A percentile compares a stretch with the other conserved stretches of the same genome.
Conservation (phyloP, 208 protist species). For the Phytomonas francai region DNA sequence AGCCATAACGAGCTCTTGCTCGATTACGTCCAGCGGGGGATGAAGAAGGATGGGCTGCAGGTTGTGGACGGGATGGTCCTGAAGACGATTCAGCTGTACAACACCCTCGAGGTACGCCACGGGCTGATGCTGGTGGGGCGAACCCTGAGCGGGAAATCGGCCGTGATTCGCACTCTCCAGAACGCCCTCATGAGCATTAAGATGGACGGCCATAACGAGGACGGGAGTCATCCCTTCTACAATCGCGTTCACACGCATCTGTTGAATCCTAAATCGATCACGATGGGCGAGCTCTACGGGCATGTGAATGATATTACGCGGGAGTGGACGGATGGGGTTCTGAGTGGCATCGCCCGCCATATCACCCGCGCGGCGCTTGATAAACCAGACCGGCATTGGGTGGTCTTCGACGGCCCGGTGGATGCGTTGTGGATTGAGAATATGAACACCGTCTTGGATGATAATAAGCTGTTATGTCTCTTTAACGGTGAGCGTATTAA, state of each 20-base stretch:
- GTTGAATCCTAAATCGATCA: constrained; percentile 95
- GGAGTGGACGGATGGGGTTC: constrained; percentile 96
- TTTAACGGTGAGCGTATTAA: constrained; percentile 96
- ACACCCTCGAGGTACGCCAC: constrained; percentile 89
- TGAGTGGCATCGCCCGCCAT: constrained; percentile 90
- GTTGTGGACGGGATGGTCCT: constrained; percentile 78
- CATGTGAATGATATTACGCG: constrained; percentile 94
- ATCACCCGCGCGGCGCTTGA: constrained; percentile 70
- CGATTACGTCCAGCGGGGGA: constrained; percentile 57
- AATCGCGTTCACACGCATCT: constrained; percentile 75
- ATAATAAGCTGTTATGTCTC: constrained; percentile 98
- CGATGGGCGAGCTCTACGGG: constrained; percentile 96
- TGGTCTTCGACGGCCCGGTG: constrained; percentile 98
- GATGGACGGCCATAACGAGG: constrained; percentile 51
- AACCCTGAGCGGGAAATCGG: constrained; percentile 93
- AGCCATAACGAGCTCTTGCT: constrained; percentile 74
- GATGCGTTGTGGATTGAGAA: constrained; percentile 99
- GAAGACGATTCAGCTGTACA: constrained; percentile 92
- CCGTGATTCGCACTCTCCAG: constrained; percentile 72
- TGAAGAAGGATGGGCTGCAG: constrained; percentile 67
- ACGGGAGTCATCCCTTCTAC: constrained; percentile 39
- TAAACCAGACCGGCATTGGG: constrained; percentile 87
- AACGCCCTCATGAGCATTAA: constrained; percentile 74
- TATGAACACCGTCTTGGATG: constrained; percentile 98
- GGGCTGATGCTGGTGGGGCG: constrained; percentile 95